phyloP scores from a whole-genome alignment of 441 rosid species.

The Jatropha multifida region DNA sequence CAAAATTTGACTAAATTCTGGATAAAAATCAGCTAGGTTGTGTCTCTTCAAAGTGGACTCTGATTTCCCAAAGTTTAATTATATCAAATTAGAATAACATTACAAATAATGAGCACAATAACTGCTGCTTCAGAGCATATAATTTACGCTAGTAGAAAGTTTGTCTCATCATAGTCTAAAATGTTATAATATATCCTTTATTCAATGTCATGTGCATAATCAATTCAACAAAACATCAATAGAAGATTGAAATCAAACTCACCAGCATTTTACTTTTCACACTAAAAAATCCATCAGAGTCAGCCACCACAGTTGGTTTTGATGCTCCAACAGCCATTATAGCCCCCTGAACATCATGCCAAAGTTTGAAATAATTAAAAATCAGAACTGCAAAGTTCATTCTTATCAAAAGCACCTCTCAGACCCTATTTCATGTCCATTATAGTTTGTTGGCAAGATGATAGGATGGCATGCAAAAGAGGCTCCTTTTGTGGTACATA shows the following conservation, averaged over 20 bases:
- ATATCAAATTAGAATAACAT: neutral
- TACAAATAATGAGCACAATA: neutral
- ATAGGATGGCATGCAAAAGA: neutral
- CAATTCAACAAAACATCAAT: neutral
- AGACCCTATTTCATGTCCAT: neutral
- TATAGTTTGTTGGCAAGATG: neutral
- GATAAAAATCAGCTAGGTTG: neutral
- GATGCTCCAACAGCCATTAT: slow-evolving; percentile 99
- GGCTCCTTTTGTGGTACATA: neutral
- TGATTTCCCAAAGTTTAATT: neutral
- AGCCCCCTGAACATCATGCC: slow-evolving; percentile 69
- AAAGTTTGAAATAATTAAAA: slow-evolving; percentile 19
- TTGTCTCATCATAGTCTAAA: neutral
- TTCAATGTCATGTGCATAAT: neutral
- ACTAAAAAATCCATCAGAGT: slow-evolving; percentile 81
- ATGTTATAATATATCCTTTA: neutral
- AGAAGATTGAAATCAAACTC: slow-evolving; percentile 29
- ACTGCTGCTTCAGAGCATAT: neutral
- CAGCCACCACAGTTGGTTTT: slow-evolving; percentile 87
- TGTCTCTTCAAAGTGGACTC: neutral
- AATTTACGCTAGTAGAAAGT: neutral
- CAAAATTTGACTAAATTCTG: neutral
- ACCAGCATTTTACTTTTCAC: slow-evolving; percentile 93
- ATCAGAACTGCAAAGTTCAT: neutral
- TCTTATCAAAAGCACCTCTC: neutral